Evolutionary conservation across 768 basidiomycete species (phyloP), one percentile per base, ranked within the genome.

Genomic region (Naematelia aurantialba): DNA sequence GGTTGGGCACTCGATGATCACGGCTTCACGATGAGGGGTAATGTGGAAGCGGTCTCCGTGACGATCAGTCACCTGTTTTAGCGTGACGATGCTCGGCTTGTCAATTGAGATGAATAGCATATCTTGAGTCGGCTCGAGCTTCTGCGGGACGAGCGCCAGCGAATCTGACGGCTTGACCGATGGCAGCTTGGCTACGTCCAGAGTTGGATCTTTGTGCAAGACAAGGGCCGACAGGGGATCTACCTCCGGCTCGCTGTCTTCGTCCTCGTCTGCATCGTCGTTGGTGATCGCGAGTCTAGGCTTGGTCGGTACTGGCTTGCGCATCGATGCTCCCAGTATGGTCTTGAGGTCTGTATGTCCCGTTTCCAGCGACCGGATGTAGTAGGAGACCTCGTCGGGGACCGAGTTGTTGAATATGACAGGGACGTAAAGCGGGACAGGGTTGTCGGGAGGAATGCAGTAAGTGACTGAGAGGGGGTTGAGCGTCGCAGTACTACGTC

Each of bases 341-440:
- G 65, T 69, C 30, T 62, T 25, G 34, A 59, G 13, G 14, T 50
- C 48, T 19, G 65, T 50, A 25, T 67, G 62, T 39, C 67, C 62
- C 5, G 58, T 78, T 10, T 80, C 85, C 24, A 92, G 81, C 0
- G 89, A 85, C 0, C 84, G 82, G 5, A 91, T 75, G 2, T 85
- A 85, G 72, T 93, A 96, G 56, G 81, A 83, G 52, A 96, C 78
- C 53, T 82, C 81, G 12, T 81, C 80, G 3, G 89, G 83, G n/a
- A 81, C 81, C 8, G 93, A 91, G 77, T 94, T 93, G 79, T 97
- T 96, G 75, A 96, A 82, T 46, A 93, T 81, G 30, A 96, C 78
- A 0, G 93, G 93, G 48, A 96, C 79, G 54, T 90, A 82, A 27
- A 88, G 83, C 45, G 80, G 79, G 19, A 44, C 22, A 8, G 25